These are phyloP conservation scores for Sugiyamaella qingdaonensis DNA, from an alignment of 805 yeast genomes.

Conservation along the genomic window DNA sequence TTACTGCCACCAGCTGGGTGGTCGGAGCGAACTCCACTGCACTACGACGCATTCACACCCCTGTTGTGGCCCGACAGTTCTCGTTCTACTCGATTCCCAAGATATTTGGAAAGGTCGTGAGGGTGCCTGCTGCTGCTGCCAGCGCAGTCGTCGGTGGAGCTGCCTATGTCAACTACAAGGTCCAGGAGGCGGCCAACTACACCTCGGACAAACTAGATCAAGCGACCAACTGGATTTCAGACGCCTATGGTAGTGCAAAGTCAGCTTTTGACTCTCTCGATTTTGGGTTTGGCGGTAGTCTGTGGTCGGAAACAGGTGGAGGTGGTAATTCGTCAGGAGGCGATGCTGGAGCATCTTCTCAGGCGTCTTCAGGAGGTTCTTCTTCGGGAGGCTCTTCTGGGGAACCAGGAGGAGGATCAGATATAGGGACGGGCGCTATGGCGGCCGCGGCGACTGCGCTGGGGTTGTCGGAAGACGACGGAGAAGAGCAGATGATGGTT, in stretches of 20 bases:
- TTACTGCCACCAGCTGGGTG: neutral
- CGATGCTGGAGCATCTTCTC: conserved; percentile 8
- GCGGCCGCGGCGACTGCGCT: conserved; percentile 56
- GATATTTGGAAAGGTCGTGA: conserved; percentile 20
- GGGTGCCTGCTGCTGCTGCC: conserved; percentile 75
- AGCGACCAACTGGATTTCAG: conserved; percentile 47
- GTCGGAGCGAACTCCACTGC: neutral
- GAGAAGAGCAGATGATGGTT: conserved; percentile 70
- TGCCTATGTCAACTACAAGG: conserved; percentile 85
- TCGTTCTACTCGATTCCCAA: conserved; percentile 21
- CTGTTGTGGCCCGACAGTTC: conserved; percentile 7
- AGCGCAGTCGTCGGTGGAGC: conserved; percentile 94
- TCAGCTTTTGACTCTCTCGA: conserved; percentile 42
- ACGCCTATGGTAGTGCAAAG: conserved; percentile 44
- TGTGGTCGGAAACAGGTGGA: conserved; percentile 12
- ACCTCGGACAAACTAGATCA: conserved; percentile 63
- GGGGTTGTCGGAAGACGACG: conserved; percentile 40
- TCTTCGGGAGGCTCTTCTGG: conserved; percentile 34
- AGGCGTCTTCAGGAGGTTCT: conserved; percentile 22
- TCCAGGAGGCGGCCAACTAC: conserved; percentile 75
- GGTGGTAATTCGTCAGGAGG: neutral
- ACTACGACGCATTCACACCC: neutral
- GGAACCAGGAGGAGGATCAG: conserved; percentile 28
- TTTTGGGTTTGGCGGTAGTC: conserved; percentile 17
- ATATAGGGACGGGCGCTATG: conserved; percentile 43